Conservation (phyloP, 257 asterid genomes). For the Osmanthus fragrans region DNA sequence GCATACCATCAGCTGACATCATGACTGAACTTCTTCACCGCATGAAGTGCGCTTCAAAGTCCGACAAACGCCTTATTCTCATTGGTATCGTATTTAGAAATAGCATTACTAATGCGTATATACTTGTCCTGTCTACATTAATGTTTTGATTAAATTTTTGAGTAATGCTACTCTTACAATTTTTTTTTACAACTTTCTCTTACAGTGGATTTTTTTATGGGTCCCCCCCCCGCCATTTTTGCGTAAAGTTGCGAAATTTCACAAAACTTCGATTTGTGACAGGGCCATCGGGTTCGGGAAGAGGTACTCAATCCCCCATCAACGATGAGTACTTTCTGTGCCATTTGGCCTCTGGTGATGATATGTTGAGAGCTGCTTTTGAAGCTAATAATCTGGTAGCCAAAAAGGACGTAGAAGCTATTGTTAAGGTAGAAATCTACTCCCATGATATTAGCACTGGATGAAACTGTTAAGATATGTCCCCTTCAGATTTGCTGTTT, state of each 20-base stretch:
- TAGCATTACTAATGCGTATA: no score
- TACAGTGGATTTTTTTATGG: no score
- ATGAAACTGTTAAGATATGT: neutral
- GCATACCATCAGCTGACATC: neutral
- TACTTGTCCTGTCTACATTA: no score
- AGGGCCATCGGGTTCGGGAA: constrained; percentile 98
- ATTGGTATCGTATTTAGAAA: neutral
- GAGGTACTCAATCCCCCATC: constrained; percentile 91
- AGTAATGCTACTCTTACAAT: no score
- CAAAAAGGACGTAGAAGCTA: constrained; percentile 82
- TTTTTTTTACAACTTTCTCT: no score
- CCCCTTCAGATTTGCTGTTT: neutral
- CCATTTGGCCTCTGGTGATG: constrained; percentile 97
- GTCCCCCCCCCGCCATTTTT: no score
- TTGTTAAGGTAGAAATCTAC: constrained; percentile 59
- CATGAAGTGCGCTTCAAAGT: neutral
- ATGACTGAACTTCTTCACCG: neutral
- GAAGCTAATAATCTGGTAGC: constrained; percentile 91
- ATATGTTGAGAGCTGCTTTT: constrained; percentile 96
- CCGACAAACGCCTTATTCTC: neutral
- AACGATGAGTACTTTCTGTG: constrained; percentile 89
- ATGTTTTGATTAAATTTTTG: no score
- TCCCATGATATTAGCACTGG: neutral
- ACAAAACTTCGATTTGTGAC: neutral
- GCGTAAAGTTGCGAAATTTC: no score